Evolutionary conservation across 345 rosid genomes (phyloP).

Genomic region (thale cress (Arabidopsis thaliana)): DNA sequence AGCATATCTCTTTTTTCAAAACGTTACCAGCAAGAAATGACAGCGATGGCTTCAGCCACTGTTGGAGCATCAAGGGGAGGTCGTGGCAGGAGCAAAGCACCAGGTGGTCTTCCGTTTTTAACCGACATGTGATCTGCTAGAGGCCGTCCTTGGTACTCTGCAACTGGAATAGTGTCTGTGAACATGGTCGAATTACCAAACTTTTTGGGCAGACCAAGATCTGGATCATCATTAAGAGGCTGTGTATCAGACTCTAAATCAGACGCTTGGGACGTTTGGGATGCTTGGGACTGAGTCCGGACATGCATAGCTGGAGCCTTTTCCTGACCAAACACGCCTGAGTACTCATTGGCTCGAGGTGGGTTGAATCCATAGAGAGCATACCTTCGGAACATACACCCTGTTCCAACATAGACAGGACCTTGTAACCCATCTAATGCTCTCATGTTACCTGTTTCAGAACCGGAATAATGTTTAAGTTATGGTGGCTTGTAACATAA

Average conservation of each 20-base stretch:
- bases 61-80: constrained; percentile 91
- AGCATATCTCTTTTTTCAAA: background rate
- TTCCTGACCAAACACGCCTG: constrained; percentile 68
- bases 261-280: constrained; percentile 40
- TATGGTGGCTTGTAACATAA: constrained; percentile 22
- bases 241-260: constrained; percentile 66
- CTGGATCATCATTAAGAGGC: constrained; percentile 73
- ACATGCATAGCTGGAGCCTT: constrained; percentile 53
- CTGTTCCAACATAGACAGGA: constrained; percentile 93
- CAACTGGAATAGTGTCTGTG: constrained; percentile 73
- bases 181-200: constrained; percentile 81
- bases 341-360: constrained; percentile 86
- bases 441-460: constrained; percentile 73
- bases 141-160: constrained; percentile 94
- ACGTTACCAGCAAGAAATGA: constrained; percentile 85
- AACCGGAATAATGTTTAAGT: background rate
- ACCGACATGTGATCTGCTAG: constrained; percentile 87
- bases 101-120: constrained; percentile 97
- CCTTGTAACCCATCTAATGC: constrained; percentile 96
- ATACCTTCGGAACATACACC: constrained; percentile 88
- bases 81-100: constrained; percentile 78
- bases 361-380: constrained; percentile 93
- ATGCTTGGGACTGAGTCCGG: constrained; percentile 45
- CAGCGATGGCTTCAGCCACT: constrained; percentile 97
- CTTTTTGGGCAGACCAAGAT: constrained; percentile 67